Evolutionary conservation across 768 basidiomycete genomes (phyloP).

Genomic region (Baorangia bicolor): DNA sequence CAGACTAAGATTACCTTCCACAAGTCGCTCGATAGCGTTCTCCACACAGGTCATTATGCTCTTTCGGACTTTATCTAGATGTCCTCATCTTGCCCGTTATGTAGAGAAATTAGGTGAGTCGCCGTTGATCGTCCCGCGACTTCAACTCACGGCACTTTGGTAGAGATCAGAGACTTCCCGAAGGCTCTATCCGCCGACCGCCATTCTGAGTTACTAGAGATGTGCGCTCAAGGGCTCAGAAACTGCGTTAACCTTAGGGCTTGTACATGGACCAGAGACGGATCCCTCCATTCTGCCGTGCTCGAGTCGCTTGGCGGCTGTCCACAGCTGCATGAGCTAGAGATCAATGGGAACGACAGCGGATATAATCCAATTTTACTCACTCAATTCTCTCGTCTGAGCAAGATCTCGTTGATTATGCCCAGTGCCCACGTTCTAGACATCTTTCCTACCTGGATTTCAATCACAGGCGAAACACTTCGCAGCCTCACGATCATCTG

Average conservation of each 20-base stretch:
- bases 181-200: slow-evolving; percentile 40
- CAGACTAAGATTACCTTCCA: neutral
- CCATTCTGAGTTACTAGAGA: slow-evolving; percentile 36
- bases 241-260: slow-evolving; percentile 62
- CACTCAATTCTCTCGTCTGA: slow-evolving; percentile 47
- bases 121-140: neutral
- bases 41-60: slow-evolving; percentile 52
- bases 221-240: slow-evolving; percentile 49
- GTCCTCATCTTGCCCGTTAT: slow-evolving; percentile 54
- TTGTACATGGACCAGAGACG: slow-evolving; percentile 81
- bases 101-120: slow-evolving; percentile 59
- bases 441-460: slow-evolving; percentile 52
- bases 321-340: slow-evolving; percentile 50
- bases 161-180: slow-evolving; percentile 76
- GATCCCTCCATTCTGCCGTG: slow-evolving; percentile 61
- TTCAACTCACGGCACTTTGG: slow-evolving; percentile 1
- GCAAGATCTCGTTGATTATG: slow-evolving; percentile 70
- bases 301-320: slow-evolving; percentile 50
- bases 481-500: slow-evolving; percentile 65
- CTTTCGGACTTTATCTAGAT: slow-evolving; percentile 58
- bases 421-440: slow-evolving; percentile 56
- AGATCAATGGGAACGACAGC: slow-evolving; percentile 67
- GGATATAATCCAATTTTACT: slow-evolving; percentile 50
- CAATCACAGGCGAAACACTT: slow-evolving; percentile 43
- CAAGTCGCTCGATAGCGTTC: neutral